These are phyloP conservation scores for Zea mays DNA, from an alignment of 176 grass and related monocot genomes.

Conservation along the genomic window Zm-B73-REFERENCE-NAM-5.0 NC_050105.1:125843001-125843500, in stretches of 20 bases:
- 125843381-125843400: background rate
- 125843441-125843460: background rate
- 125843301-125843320: background rate
- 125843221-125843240: conserved; percentile 17
- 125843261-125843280: background rate
- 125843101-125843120: conserved; percentile 30
- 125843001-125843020: conserved; percentile 7
- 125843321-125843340: background rate
- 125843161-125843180: conserved; percentile 83
- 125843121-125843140: conserved; percentile 81
- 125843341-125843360: background rate
- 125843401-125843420: background rate
- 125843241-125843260: background rate
- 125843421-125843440: background rate
- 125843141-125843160: conserved; percentile 90
- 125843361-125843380: background rate
- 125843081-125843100: conserved; percentile 22
- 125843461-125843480: background rate
- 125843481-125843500: background rate
- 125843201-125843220: conserved; percentile 38
- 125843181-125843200: conserved; percentile 97
- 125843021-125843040: conserved; percentile 1
- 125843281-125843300: conserved; percentile 1
- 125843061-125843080: background rate
- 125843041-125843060: background rate